phyloP scores from a whole-genome alignment of 2,329 filamentous ascomycete species.

The Hypoxylon sp. region DNA sequence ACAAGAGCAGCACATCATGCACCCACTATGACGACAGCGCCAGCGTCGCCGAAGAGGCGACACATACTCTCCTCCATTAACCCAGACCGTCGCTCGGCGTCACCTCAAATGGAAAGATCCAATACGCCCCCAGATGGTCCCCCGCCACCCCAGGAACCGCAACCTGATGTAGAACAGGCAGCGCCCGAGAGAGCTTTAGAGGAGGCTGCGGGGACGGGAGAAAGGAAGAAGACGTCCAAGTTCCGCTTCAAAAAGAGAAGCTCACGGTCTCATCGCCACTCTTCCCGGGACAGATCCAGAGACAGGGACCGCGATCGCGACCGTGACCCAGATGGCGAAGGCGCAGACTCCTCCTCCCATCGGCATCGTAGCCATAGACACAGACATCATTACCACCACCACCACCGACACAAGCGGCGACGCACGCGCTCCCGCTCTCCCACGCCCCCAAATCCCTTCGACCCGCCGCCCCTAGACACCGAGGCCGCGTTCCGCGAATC shows the following conservation, averaged over 20 bases:
- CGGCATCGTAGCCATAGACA: slow-evolving; percentile 47
- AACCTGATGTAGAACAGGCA: slow-evolving; percentile 37
- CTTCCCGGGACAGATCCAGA: slow-evolving; percentile 47
- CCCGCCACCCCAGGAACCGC: slow-evolving; percentile 36
- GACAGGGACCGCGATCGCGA: slow-evolving; percentile 39
- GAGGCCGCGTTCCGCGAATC: slow-evolving; percentile 90
- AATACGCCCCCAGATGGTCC: slow-evolving; percentile 22
- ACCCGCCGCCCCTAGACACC: slow-evolving; percentile 69
- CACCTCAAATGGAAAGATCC: slow-evolving; percentile 34
- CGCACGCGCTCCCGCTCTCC: slow-evolving; percentile 59
- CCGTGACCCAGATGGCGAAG: slow-evolving; percentile 34
- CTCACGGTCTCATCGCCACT: slow-evolving; percentile 48
- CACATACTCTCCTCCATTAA: slow-evolving; percentile 56
- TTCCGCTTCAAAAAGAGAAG: slow-evolving; percentile 61
- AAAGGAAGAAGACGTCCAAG: slow-evolving; percentile 52
- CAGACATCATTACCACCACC: slow-evolving; percentile 51
- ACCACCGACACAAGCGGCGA: slow-evolving; percentile 52
- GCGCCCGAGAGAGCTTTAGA: slow-evolving; percentile 1
- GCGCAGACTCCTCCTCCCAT: slow-evolving; percentile 34
- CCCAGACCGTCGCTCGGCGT: slow-evolving; percentile 45
- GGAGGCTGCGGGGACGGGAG: slow-evolving; percentile 26
- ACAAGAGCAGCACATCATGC: slow-evolving; percentile 41
- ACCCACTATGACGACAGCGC: slow-evolving; percentile 50
- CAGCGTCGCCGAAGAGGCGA: slow-evolving; percentile 55
- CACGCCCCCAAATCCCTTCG: slow-evolving; percentile 64